Conservation (phyloP, 2,329 filamentous ascomycete species). For the Sporothrix brunneoviolacea region DNA sequence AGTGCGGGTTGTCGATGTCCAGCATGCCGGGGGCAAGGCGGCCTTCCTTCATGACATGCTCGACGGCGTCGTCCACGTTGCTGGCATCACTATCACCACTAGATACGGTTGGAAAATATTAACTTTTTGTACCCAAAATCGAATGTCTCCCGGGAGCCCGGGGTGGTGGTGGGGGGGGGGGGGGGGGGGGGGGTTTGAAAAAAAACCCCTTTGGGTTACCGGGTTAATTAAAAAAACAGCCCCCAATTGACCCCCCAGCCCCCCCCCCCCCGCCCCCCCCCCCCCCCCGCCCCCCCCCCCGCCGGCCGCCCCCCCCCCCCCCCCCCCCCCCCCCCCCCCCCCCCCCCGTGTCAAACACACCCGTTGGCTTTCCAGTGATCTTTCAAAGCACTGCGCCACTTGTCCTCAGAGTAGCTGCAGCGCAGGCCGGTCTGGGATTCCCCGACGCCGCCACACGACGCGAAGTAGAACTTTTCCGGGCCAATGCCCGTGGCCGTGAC, state of each 20-base stretch:
- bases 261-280: too few relatives aligned
- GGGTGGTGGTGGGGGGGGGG: too few relatives aligned
- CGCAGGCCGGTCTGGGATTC: slow-evolving; percentile 20
- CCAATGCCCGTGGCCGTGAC: slow-evolving; percentile 52
- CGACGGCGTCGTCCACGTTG: slow-evolving; percentile 24
- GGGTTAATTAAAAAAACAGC: not conserved
- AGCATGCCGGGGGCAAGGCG: slow-evolving; percentile 50
- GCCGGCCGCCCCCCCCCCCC: too few relatives aligned
- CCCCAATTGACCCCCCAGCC: too few relatives aligned
- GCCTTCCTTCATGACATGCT: slow-evolving; percentile 33
- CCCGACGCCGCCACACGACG: slow-evolving; percentile 28
- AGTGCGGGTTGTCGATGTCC: slow-evolving; percentile 48
- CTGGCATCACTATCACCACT: slow-evolving; percentile 4
- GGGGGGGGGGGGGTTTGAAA: not conserved
- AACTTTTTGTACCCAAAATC: too few relatives aligned
- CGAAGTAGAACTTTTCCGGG: slow-evolving; percentile 51
- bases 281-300: too few relatives aligned
- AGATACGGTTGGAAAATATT: too few relatives aligned
- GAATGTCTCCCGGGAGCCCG: too few relatives aligned
- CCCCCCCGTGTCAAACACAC: too few relatives aligned
- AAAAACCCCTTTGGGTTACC: too few relatives aligned
- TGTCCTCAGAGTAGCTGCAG: slow-evolving; percentile 21
- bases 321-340: too few relatives aligned
- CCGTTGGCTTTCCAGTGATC: slow-evolving; percentile 14
- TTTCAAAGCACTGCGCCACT: slow-evolving; percentile 22